phyloP scores from a whole-genome alignment of 2,329 filamentous ascomycete species.

The Penicillium sumatraense region DNA sequence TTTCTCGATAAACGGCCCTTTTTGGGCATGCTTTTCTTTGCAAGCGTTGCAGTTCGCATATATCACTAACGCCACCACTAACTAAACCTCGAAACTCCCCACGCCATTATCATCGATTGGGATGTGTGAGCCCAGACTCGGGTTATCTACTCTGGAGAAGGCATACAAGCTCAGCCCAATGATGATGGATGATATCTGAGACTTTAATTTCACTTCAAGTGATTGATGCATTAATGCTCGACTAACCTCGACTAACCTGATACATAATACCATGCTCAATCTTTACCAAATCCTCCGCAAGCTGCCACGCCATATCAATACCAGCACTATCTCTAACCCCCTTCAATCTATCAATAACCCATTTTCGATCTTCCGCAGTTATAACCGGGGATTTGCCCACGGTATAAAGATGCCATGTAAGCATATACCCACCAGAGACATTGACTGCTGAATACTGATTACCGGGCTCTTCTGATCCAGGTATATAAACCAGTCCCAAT shows the following conservation, averaged over 20 bases:
- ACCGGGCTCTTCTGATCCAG: constrained; percentile 2
- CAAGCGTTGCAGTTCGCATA: no score
- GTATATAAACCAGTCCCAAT: constrained; percentile 14
- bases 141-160: no score
- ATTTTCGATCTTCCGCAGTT: not conserved
- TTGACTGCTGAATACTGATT: no score
- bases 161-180: no score
- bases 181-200: no score
- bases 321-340: constrained; percentile 3
- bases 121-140: no score
- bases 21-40: no score
- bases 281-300: not conserved
- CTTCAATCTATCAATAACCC: constrained; percentile 6
- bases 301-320: constrained; percentile 1
- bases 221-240: not conserved
- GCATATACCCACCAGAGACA: constrained; percentile 11
- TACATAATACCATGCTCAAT: not conserved
- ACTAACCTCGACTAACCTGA: not conserved
- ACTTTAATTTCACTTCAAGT: no score
- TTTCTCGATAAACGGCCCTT: no score
- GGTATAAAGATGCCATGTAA: constrained; percentile 14
- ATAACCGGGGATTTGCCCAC: constrained; percentile 12
- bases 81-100: no score
- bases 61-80: no score
- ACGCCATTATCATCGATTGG: no score